Evolutionary conservation across 169 alveolate genomes (phyloP).

Genomic region (Plasmodium cynomolgi): DNA sequence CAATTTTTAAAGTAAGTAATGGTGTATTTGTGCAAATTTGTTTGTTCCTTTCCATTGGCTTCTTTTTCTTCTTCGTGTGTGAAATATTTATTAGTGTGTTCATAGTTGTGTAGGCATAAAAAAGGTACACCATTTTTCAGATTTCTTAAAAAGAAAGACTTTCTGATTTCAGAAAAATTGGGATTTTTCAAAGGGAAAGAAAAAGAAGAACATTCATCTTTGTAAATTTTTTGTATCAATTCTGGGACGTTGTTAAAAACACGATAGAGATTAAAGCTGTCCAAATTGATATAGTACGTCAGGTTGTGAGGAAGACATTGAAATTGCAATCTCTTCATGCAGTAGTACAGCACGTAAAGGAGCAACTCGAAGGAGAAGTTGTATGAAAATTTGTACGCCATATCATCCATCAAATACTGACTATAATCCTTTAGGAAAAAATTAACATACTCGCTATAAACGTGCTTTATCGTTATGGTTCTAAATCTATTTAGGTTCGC

Average conservation of each 20-base stretch:
- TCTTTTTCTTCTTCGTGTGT: background rate
- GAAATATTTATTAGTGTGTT: background rate
- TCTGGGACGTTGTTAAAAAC: conserved; percentile 44
- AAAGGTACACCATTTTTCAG: conserved; percentile 30
- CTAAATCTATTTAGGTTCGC: conserved; percentile 10
- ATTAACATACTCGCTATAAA: conserved; percentile 26
- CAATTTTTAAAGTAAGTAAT: background rate
- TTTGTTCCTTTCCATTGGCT: background rate
- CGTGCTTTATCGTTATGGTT: conserved; percentile 24
- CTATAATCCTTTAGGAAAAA: conserved; percentile 24
- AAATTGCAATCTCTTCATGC: conserved; percentile 27
- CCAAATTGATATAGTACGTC: conserved; percentile 24
- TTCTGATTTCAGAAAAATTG: conserved; percentile 18
- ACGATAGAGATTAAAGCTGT: conserved; percentile 19
- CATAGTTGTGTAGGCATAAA: conserved; percentile 31
- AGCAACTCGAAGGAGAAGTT: conserved; percentile 37
- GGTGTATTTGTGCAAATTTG: background rate
- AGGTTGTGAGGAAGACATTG: conserved; percentile 54
- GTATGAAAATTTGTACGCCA: conserved; percentile 11
- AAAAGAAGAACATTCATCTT: background rate
- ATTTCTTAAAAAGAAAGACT: conserved; percentile 37
- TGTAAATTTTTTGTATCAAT: conserved; percentile 10
- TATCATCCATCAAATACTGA: conserved; percentile 2
- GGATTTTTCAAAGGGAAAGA: conserved; percentile 32
- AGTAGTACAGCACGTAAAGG: conserved; percentile 33